These are phyloP conservation scores for Dendrocalamus sinicus DNA, from an alignment of 176 grass and related monocot genomes.

Conservation along the genomic window DNA sequence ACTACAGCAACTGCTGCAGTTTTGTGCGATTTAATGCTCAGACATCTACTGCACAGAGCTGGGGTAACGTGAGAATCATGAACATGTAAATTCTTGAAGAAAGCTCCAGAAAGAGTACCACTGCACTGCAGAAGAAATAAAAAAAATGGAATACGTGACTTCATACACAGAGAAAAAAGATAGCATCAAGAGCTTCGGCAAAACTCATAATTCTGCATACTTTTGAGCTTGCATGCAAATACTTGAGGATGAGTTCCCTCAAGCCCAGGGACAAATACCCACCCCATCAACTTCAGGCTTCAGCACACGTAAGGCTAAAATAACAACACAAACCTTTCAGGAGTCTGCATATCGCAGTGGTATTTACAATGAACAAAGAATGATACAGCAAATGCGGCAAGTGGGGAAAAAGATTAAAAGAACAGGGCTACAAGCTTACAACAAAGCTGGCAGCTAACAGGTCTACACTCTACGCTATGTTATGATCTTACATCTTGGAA, in stretches of 20 bases:
- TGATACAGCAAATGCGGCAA: neutral
- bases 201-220: neutral
- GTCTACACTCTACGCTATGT: neutral
- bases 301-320: neutral
- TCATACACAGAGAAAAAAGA: neutral
- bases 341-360: neutral
- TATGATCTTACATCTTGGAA: conserved; percentile 20
- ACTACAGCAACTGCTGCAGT: neutral
- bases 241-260: neutral
- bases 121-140: neutral
- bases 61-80: neutral
- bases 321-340: neutral
- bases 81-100: neutral
- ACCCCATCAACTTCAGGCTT: neutral
- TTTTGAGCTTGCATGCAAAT: neutral
- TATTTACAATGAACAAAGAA: conserved; percentile 27
- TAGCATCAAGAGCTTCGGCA: neutral
- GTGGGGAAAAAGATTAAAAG: neutral
- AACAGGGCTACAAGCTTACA: conserved; percentile 24
- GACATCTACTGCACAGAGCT: neutral
- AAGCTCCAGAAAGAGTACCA: neutral
- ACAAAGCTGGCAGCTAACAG: conserved; percentile 1
- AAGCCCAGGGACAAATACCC: neutral
- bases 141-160: too few species aligned
- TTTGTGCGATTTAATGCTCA: neutral